These are phyloP conservation scores for Calcarisporium arbuscula DNA, from an alignment of 2,329 filamentous ascomycete species.

Conservation along the genomic window DNA sequence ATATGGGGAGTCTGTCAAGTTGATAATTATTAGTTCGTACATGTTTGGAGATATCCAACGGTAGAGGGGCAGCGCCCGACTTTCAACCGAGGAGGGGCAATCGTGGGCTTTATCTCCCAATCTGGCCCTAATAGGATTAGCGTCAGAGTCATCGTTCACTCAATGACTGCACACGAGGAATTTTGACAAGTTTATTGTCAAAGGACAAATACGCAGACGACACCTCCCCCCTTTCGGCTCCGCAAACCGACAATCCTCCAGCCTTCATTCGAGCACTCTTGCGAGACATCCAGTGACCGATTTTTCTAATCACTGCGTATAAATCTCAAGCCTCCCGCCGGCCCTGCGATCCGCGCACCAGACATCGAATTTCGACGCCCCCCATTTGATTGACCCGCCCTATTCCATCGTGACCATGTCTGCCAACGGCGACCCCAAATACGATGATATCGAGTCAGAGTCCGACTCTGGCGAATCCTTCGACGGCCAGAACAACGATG, in stretches of 20 bases:
- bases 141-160: conserved; percentile 30
- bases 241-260: conserved; percentile 14
- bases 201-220: conserved; percentile 28
- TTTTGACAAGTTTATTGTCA: conserved; percentile 33
- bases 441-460: conserved; percentile 70
- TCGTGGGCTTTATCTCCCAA: conserved; percentile 29
- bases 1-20: background rate
- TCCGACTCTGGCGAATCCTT: conserved; percentile 60
- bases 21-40: background rate
- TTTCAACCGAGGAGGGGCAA: conserved; percentile 29
- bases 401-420: conserved; percentile 36
- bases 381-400: background rate
- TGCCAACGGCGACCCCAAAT: conserved; percentile 54
- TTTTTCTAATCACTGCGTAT: too few relatives aligned
- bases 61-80: conserved; percentile 15
- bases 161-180: conserved; percentile 34
- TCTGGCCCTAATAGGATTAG: conserved; percentile 28
- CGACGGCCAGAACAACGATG: conserved; percentile 51
- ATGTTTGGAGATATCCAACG: too few relatives aligned
- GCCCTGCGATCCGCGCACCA: conserved; percentile 11
- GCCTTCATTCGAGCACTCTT: too few relatives aligned
- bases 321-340: background rate
- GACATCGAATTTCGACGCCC: conserved; percentile 13
- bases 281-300: too few relatives aligned
- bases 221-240: conserved; percentile 10